Percentiles rank a stretch among this genome's conserved stretches.
Conservation (phyloP, 768 basidiomycete species). For the Coprinellus aureogranulatus region DNA sequence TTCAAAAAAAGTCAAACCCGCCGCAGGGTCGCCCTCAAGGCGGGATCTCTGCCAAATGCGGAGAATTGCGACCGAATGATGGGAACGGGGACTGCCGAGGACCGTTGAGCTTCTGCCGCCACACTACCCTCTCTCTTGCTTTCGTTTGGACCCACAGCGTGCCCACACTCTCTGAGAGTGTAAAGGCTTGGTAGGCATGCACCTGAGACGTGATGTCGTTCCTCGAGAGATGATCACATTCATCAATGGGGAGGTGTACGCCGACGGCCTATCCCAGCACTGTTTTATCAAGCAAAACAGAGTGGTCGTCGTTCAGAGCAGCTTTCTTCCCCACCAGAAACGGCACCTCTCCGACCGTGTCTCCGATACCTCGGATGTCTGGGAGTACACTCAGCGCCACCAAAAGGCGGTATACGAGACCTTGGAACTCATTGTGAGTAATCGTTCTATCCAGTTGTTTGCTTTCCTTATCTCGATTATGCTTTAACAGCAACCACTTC, state of each 20-base stretch:
- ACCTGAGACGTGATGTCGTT: not conserved
- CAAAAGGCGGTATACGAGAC: not conserved
- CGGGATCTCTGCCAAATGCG: no score
- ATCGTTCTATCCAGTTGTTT: not conserved
- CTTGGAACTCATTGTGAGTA: constrained; percentile 21
- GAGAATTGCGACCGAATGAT: no score
- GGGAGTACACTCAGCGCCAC: not conserved
- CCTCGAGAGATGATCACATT: constrained; percentile 7
- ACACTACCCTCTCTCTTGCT: not conserved
- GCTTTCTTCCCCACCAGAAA: not conserved
- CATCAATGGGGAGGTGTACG: not conserved
- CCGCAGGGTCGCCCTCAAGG: no score
- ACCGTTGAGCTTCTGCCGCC: no score
- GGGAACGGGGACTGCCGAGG: no score
- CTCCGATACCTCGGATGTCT: not conserved
- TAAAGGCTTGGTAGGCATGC: no score
- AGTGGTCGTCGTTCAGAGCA: constrained; percentile 4
- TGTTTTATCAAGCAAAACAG: not conserved
- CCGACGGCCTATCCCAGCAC: constrained; percentile 1
- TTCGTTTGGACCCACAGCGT: not conserved
- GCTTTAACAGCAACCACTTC: constrained; percentile 24
- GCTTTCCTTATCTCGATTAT: not conserved
- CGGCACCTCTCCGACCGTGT: not conserved
- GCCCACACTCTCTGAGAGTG: not conserved
- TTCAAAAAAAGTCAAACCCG: no score